Evolutionary conservation across 306 rosid genomes (phyloP), one percentile per base, ranked within the genome.

Genomic region (Ochetophila trinervis): DNA sequence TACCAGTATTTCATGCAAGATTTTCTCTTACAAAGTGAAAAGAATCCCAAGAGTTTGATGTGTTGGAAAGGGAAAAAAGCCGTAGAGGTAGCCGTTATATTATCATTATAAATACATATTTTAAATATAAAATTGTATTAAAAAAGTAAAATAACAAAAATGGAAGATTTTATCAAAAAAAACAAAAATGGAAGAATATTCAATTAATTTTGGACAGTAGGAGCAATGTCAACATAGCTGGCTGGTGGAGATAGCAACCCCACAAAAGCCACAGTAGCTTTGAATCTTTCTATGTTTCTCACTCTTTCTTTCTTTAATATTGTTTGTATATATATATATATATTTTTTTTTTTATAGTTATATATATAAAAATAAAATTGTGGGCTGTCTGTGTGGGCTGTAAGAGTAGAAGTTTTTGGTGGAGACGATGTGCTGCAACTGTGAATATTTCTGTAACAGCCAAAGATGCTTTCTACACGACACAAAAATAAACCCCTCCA

Each of bases 201-300:
- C 8, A 40, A 40, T 40, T 40, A 0, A 40, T 40, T 40, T 40
- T 24, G 16, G 18, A 23, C 6, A 69, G 83, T 75, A 79, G 86
- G 78, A 84, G 95, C 84, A 80, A 88, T 78, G 94, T 88, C 97
- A 86, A 88, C 87, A 79, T 88, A 84, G 96, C 97, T 91, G 94
- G 96, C 87, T 79, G 86, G 85, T 83, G 87, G 87, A 85, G 88
- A 76, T 80, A 49, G 68, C 83, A 78, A 81, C 96, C 93, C 89
- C 83, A 83, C 86, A 75, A 69, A 76, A 69, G 66, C 74, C 78
- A 70, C 74, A 55, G 63, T n/a, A n/a, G n/a, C n/a, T n/a, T n/a
- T n/a, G n/a, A n/a, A n/a, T n/a, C 85, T 80, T 76, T 68, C 85
- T 74, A 81, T 83, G 73, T 66, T 77, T 67, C 67, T 74, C 60